Evolutionary conservation across 73 alveolate species (phyloP), one percentile per base, ranked within the genome.

Genomic region (Stentor roeselii): DNA sequence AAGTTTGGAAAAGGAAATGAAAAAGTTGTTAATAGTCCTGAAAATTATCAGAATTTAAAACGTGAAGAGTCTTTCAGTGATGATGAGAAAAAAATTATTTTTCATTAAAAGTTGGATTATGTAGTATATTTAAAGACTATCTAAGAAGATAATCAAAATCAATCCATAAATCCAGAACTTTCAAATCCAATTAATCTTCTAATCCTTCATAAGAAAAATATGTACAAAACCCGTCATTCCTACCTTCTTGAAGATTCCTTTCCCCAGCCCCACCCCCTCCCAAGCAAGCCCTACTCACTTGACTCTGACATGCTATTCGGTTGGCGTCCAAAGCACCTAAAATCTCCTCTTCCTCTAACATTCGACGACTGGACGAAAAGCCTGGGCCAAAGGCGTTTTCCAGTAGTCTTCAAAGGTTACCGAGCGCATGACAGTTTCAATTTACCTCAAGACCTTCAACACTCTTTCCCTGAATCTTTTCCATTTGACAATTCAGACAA

Each of bases 301-400:
- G 80, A 67, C 1, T n/a, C 80, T 67, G 80, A 67, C 34, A 67
- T 67, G 80, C n/a, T 67, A 27, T 21, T 67, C 27, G 80, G 80
- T 21, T 67, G 80, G 80, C 80, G 80, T 1, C 80, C 80, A 30
- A 67, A 67, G 42, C 34, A 27, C 34, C 14, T 67, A n/a, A 67
- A 67, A 34, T 15, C n/a, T 32, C 80, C 80, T 21, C 0, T 67
- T 67, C 41, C 41, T n/a, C 80, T 67, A 21, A 27, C 21, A 15
- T 67, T 30, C 2, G 41, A 67, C 42, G n/a, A 21, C 11, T 36
- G 34, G 42, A 36, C 34, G 37, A 27, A 32, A 36, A 67, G 34
- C 2, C 41, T 32, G 34, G 50, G 50, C 80, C 37, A 67, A 34
- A 67, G 34, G 2, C 41, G 30, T 11, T 50, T n/a, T 32, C 80